Evolutionary conservation across 2,329 filamentous ascomycete species (phyloP), one percentile per base, ranked within the genome.

Genomic region (Phialocephala subalpina): DNA sequence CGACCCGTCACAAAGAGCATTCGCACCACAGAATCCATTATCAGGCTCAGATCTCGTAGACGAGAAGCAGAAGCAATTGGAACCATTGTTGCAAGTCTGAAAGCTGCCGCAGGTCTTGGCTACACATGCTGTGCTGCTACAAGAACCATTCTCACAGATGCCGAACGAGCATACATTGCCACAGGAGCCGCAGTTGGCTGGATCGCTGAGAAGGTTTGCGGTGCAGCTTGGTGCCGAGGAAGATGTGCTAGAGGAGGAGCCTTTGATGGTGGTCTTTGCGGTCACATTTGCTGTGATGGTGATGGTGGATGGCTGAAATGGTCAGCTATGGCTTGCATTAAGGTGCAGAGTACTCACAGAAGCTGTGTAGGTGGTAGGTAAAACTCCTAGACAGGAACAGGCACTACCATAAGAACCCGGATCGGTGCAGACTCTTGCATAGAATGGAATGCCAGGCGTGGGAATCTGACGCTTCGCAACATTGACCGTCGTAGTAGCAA

Each of bases 351-450:
- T 16, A 53, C 49, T 52, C n/a, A 64, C 36, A 35, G 59, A 61
- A 40, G 64, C 60, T 1, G 67, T 71, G 55, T 63, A 63, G 20
- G 64, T 70, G 1, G 53, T 42, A 9, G 62, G 33, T 1, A 63
- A 65, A 33, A 73, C 57, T 18, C 72, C 73, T 20, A 72, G 47
- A 61, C 74, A 75, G 14, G 65, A 70, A 53, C 73, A 75, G 11
- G 71, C 73, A 53, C 69, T 73, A 4, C 63, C 69, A 58, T 73
- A 75, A 14, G 58, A 67, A 22, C 56, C 53, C 2, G 57, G 40
- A 59, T 64, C 67, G 3, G 58, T 58, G 56, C 73, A 76, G 22
- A 62, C 55, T 9, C 56, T 65, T 3, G 73, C 73, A 65, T 75
- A 76, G 8, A 59, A 38, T 7, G 74, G 74, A 58, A 75, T 66